phyloP scores from a whole-genome alignment of 2,329 filamentous ascomycete genomes.

The Monosporascus sp. region DNA sequence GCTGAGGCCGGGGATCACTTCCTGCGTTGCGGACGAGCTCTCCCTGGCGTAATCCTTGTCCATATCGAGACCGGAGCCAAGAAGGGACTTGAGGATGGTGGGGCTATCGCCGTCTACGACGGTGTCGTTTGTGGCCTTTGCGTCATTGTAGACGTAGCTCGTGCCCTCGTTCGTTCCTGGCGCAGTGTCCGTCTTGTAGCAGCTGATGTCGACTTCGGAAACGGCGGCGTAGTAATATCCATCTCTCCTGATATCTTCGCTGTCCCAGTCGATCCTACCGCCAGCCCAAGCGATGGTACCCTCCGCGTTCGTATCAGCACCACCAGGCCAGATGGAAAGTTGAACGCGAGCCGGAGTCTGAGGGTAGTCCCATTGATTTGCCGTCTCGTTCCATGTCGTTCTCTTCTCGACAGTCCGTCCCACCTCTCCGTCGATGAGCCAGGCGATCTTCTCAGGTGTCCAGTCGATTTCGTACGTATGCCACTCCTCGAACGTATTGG shows the following conservation, averaged over 20 bases:
- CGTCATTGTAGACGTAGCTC: conserved; percentile 71
- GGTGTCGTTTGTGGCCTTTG: conserved; percentile 65
- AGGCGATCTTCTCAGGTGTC: conserved; percentile 80
- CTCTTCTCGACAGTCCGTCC: conserved; percentile 69
- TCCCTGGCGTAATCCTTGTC: conserved; percentile 29
- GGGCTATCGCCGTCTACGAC: conserved; percentile 69
- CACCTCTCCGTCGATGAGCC: conserved; percentile 77
- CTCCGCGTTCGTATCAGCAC: conserved; percentile 68
- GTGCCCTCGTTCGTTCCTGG: conserved; percentile 65
- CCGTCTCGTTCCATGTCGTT: conserved; percentile 80
- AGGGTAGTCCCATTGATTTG: conserved; percentile 79
- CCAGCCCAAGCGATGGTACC: conserved; percentile 92
- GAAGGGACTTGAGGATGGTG: conserved; percentile 72
- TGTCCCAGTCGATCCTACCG: conserved; percentile 82
- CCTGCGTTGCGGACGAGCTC: conserved; percentile 23
- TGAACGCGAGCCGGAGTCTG: conserved; percentile 89
- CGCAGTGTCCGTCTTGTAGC: conserved; percentile 60
- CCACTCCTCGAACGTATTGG: conserved; percentile 69
- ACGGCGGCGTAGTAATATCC: conserved; percentile 88
- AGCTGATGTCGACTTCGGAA: conserved; percentile 72
- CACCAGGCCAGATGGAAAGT: conserved; percentile 94
- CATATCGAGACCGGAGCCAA: conserved; percentile 77
- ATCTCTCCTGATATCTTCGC: conserved; percentile 69
- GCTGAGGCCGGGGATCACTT: conserved; percentile 24
- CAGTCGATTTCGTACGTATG: conserved; percentile 94